A percentile compares a stretch with the other conserved stretches of the same genome.
Conservation (phyloP, 148 eudicot species). For the Rhododendron henanense region DNA sequence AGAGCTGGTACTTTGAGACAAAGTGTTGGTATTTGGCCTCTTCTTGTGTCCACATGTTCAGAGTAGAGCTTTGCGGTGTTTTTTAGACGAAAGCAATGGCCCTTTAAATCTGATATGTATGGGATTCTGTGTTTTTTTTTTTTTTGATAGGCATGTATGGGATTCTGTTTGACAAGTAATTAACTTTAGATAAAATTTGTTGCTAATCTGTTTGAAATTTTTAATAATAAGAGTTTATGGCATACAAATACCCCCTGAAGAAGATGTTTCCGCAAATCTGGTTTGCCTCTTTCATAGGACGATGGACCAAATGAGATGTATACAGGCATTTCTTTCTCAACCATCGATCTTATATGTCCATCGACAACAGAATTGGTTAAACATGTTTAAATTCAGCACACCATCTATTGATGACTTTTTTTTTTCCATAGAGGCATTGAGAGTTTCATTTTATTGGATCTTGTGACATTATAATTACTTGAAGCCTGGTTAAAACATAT, state of each 20-base stretch:
- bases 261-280: background rate
- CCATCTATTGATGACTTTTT: background rate
- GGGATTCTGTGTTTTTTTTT: background rate
- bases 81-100: background rate
- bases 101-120: background rate
- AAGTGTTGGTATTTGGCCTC: background rate
- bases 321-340: background rate
- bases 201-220: background rate
- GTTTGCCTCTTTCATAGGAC: background rate
- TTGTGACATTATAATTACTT: background rate
- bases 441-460: background rate
- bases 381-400: background rate
- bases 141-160: background rate
- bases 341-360: background rate
- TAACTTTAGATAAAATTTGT: background rate
- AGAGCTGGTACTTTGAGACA: background rate
- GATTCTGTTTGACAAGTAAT: background rate
- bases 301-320: background rate
- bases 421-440: background rate
- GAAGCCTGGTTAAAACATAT: background rate
- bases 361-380: background rate
- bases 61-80: background rate
- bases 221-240: background rate
- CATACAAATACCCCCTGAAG: background rate
- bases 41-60: background rate